These are phyloP conservation scores for Dryas octopetala DNA, from an alignment of 306 rosid species.

Conservation along the genomic window DNA sequence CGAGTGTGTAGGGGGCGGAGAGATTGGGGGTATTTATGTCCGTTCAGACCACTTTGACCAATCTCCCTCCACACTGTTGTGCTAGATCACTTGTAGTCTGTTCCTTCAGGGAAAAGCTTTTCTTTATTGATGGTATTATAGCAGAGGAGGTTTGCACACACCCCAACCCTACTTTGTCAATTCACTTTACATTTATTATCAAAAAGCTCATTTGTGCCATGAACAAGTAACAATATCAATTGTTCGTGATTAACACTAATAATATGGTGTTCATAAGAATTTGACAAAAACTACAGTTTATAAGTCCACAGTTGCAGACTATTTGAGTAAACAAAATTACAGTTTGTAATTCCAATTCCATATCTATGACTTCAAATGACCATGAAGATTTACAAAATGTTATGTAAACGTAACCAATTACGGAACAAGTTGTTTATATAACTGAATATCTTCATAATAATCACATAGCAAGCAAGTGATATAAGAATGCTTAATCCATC, in stretches of 20 bases:
- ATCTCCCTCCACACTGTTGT: no score
- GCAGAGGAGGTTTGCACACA: constrained; percentile 10
- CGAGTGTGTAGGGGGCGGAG: no score
- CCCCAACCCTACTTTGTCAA: background rate
- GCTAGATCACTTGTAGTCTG: no score
- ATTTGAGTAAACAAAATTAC: background rate
- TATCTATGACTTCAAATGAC: no score
- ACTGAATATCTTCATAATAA: background rate
- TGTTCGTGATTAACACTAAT: background rate
- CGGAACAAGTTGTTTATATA: background rate
- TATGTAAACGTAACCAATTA: background rate
- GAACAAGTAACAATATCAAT: background rate
- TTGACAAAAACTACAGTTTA: background rate
- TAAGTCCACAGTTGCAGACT: background rate
- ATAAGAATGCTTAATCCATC: background rate
- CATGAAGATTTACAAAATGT: no score
- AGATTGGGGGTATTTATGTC: no score
- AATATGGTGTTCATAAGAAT: background rate
- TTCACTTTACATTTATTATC: background rate
- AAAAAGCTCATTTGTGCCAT: background rate
- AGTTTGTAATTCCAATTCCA: background rate
- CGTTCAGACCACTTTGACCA: no score
- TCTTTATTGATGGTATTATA: background rate
- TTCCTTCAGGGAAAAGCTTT: no score
- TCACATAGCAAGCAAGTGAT: background rate